Base-by-base conservation (phyloP, 2,329 filamentous ascomycete genomes). In the Pseudopithomyces chartarum region DNA sequence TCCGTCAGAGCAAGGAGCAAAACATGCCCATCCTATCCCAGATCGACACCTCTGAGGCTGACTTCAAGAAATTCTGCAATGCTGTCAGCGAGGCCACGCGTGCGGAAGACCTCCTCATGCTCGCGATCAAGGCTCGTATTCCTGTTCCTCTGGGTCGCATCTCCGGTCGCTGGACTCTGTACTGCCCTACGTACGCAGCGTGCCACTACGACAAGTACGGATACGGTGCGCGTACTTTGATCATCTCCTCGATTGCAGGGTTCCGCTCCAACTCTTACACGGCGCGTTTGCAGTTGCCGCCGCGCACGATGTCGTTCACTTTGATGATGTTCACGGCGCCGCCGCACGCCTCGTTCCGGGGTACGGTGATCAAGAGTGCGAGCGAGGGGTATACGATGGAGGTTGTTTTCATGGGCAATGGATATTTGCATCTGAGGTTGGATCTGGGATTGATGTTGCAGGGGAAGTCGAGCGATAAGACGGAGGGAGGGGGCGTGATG, bases 151-250 rank as follows among this genome's bases (percentile, higher is more conserved):
- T 68, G 2, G 71, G 70, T 3, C 19, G 10, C 1, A 10, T 74
- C 2, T 56, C 63, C 15, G 72, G 72, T 12, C 32, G 32, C 0
- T 74, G 66, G 60, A 67, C 53, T 2, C 58, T 74, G 13, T 73
- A 63, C 57, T 73, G 70, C 54, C 63, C 70, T 0, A 48, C 54
- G 2, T 74, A 74, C 56, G 52, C 60, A 0, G 46, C 42, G 1
- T 32, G 46, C 0, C 72, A 74, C 46, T 56, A 67, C 8, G 72
- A 74, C 55, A 62, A 58, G n/a, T 73, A 71, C 55, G 61, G 62
- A 0, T 63, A 54, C 20, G 72, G 72, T 0, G 52, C 63, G 45
- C 68, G 72, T 34, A 69, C 57, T 1, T 56, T 74, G 7, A 57
- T 32, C 13, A 65, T 74, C 11, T 56, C 55, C 13, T 46, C 63